Conservation (phyloP, 495 filamentous ascomycete genomes). For the Friedmanniomyces endolithicus region DNA sequence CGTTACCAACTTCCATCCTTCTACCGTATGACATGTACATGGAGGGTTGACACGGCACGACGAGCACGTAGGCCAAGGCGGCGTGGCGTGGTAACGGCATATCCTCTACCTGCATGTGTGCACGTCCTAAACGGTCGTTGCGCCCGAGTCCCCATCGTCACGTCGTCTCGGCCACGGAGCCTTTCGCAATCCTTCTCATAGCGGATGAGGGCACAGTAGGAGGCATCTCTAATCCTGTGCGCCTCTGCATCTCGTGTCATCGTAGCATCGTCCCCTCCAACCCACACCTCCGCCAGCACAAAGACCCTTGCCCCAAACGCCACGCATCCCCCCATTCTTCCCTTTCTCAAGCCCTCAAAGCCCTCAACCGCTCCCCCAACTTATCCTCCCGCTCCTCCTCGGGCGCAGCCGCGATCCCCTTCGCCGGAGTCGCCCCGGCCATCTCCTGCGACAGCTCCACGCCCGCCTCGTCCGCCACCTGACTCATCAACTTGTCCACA, state of each 20-base stretch:
- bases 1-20: no score
- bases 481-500: conserved; percentile 64
- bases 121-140: no score
- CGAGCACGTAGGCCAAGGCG: no score
- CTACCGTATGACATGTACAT: no score
- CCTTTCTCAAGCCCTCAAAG: conserved; percentile 34
- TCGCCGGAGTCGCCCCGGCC: conserved; percentile 36
- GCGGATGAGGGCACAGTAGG: no score
- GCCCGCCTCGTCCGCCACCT: conserved; percentile 73
- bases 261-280: no score
- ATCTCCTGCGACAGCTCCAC: conserved; percentile 62
- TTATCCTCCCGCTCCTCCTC: conserved; percentile 37
- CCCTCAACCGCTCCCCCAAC: conserved; percentile 36
- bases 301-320: neutral
- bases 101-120: no score
- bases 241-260: neutral
- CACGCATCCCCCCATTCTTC: neutral
- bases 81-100: no score
- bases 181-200: no score
- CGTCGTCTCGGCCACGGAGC: no score
- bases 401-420: conserved; percentile 23
- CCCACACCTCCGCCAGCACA: neutral
- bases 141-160: no score
- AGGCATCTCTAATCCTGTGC: neutral
- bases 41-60: no score